Percentiles rank a stretch among this genome's conserved stretches.
These are phyloP conservation scores for Typha latifolia DNA, from an alignment of 176 grass and related monocot species.

Conservation along the genomic window DNA sequence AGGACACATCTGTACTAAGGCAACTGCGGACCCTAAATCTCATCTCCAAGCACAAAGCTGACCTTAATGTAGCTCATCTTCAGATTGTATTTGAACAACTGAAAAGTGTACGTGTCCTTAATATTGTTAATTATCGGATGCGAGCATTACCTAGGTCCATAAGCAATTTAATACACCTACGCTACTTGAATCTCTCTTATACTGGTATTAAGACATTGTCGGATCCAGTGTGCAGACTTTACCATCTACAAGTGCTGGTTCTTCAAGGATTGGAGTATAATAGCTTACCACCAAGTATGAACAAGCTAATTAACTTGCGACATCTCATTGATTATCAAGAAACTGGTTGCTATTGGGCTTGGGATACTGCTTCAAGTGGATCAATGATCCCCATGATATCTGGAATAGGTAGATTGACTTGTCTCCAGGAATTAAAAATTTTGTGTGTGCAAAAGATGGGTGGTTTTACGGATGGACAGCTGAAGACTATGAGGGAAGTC, in stretches of 20 bases:
- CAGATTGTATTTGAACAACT: not conserved
- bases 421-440: slow-evolving; percentile 10
- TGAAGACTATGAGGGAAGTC: slow-evolving; percentile 20
- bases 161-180: not conserved
- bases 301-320: slow-evolving; percentile 9
- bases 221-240: slow-evolving; percentile 10
- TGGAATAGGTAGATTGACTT: slow-evolving; percentile 18
- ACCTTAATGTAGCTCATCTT: not conserved
- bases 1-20: not conserved
- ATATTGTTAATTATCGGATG: not conserved
- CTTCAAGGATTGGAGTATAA: not conserved
- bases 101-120: slow-evolving; percentile 9
- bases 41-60: too few relatives aligned
- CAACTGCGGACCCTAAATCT: not conserved
- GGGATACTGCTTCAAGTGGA: too few relatives aligned
- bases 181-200: too few relatives aligned
- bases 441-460: not conserved
- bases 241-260: not conserved
- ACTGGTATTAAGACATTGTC: not conserved
- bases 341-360: too few relatives aligned
- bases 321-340: not conserved
- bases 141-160: too few relatives aligned
- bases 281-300: not conserved
- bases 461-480: slow-evolving; percentile 13
- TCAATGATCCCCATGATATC: not conserved